phyloP scores from a whole-genome alignment of 2,329 filamentous ascomycete genomes.

The Arthrobotrys entomopaga region DNA sequence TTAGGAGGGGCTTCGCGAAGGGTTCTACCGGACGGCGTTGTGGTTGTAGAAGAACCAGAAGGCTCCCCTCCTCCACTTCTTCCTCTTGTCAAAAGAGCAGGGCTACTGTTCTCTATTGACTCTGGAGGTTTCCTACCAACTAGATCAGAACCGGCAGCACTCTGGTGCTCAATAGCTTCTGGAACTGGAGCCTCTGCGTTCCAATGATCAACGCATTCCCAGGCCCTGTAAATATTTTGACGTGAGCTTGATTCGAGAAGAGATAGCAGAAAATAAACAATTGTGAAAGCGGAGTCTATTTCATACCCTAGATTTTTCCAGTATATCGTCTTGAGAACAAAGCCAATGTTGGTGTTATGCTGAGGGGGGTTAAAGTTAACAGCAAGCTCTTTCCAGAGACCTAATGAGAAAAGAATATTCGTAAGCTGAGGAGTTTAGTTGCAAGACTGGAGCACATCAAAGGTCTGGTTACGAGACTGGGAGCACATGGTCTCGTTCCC shows the following conservation, averaged over 20 bases:
- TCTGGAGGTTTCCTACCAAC: constrained; percentile 74
- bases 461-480: no score
- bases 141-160: constrained; percentile 84
- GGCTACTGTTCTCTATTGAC: constrained; percentile 62
- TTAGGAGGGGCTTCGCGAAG: constrained; percentile 81
- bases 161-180: constrained; percentile 82
- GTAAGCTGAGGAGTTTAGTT: background rate
- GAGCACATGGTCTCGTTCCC: background rate
- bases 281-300: background rate
- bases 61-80: constrained; percentile 71
- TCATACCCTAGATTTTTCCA: constrained; percentile 81
- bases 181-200: constrained; percentile 84
- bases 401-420: constrained; percentile 59
- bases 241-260: background rate
- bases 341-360: constrained; percentile 81
- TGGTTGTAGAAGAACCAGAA: constrained; percentile 65
- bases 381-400: constrained; percentile 84
- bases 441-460: background rate
- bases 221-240: constrained; percentile 66
- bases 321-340: constrained; percentile 85
- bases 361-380: constrained; percentile 79
- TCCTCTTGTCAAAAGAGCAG: constrained; percentile 65
- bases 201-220: constrained; percentile 82
- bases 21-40: constrained; percentile 55
- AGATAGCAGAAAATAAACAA: background rate